Evolutionary conservation across 495 filamentous ascomycete genomes (phyloP).

Genomic region (Neurospora sp.): DNA sequence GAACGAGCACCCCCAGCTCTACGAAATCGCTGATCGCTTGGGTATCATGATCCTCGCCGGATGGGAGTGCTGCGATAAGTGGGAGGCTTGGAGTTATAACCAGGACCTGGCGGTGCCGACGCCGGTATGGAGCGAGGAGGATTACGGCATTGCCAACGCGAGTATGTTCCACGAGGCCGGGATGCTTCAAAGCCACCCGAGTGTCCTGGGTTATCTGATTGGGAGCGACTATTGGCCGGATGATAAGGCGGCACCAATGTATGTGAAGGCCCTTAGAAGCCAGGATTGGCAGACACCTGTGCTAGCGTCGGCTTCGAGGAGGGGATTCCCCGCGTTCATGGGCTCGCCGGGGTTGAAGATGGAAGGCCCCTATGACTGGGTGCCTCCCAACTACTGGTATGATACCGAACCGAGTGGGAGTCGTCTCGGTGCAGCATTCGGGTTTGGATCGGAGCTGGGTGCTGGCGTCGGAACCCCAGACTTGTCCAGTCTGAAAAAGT

Average conservation of each 20-base stretch:
- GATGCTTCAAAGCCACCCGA: slow-evolving; percentile 50
- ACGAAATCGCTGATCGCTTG: slow-evolving; percentile 45
- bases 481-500: slow-evolving; percentile 41
- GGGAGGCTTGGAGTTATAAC: slow-evolving; percentile 58
- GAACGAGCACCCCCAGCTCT: slow-evolving; percentile 51
- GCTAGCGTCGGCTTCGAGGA: slow-evolving; percentile 46
- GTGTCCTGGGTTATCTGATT: slow-evolving; percentile 45
- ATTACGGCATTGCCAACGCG: slow-evolving; percentile 44
- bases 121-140: slow-evolving; percentile 37
- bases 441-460: slow-evolving; percentile 52
- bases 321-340: slow-evolving; percentile 40
- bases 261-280: slow-evolving; percentile 35
- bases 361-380: slow-evolving; percentile 60
- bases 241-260: slow-evolving; percentile 41
- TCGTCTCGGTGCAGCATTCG: slow-evolving; percentile 46
- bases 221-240: slow-evolving; percentile 58
- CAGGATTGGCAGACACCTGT: slow-evolving; percentile 50
- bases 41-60: slow-evolving; percentile 54
- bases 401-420: slow-evolving; percentile 26
- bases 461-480: slow-evolving; percentile 54
- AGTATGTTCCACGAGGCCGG: slow-evolving; percentile 51
- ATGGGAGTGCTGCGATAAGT: slow-evolving; percentile 63
- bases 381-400: slow-evolving; percentile 56
- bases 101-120: slow-evolving; percentile 33
- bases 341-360: slow-evolving; percentile 55